Evolutionary conservation across 257 asterid species (phyloP), one percentile per base, ranked within the genome.

Genomic region (Petunia axillaris): DNA sequence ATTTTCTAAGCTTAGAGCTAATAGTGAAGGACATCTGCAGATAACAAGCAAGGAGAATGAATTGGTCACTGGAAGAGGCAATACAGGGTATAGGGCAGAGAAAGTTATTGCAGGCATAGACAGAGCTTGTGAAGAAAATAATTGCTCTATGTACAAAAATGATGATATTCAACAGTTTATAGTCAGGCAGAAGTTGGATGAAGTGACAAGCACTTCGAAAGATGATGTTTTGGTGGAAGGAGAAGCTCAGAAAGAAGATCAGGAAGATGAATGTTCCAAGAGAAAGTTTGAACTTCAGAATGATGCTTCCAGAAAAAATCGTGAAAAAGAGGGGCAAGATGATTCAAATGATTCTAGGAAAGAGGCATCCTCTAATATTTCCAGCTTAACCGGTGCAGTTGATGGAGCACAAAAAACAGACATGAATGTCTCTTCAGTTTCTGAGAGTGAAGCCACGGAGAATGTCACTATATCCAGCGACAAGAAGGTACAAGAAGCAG

Each of bases 1-100:
- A 85, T 79, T 80, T 78, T 78, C 91, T 8, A 84, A 75, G 46
- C 62, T 37, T 35, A 50, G 62, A 36, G 62, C 44, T 63, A 60
- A 62, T 37, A 37, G 64, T 40, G 58, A 52, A 39, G 82, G 53
- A 16, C 66, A 48, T 40, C 5, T 50, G 64, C 46, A 14, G 44
- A 53, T 75, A 35, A 7, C 52, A 75, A 75, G 1, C 4, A 64
- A 15, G 50, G 65, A 64, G 64, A 48, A 79, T 2, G 60, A 64
- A 14, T 4, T 64, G 1, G 4, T 57, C 65, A 14, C 65, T 36
- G 11, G 57, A 63, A 75, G 50, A 62, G 44, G 70, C 44, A 25
- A 62, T 10, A 6, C 50, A 8, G 68, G 16, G 65, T 15, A n/a
- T 14, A 65, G 44, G 44, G 74, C 40, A 36, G 44, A 77, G 81